A percentile compares a stretch with the other conserved stretches of the same genome.
Evolutionary conservation across 495 filamentous ascomycete species (phyloP).

Genomic region (Ascobolus immersus): DNA sequence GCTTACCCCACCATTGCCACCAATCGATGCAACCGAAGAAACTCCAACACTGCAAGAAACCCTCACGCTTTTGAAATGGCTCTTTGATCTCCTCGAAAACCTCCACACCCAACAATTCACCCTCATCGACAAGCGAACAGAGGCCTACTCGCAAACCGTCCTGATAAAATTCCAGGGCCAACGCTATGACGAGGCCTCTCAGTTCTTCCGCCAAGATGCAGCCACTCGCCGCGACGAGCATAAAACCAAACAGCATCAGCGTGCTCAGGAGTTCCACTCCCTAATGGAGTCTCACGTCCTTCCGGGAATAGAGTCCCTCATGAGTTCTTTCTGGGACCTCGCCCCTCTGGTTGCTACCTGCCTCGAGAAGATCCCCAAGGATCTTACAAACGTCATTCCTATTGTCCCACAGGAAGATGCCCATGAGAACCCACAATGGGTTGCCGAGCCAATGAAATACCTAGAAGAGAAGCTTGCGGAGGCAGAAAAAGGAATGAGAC

Average conservation of each 20-base stretch:
- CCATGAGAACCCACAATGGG: conserved; percentile 62
- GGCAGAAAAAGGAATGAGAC: conserved; percentile 72
- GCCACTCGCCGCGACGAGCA: conserved; percentile 37
- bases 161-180: conserved; percentile 55
- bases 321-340: conserved; percentile 92
- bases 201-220: conserved; percentile 60
- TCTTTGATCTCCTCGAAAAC: conserved; percentile 76
- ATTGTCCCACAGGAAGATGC: conserved; percentile 46
- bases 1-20: too few relatives aligned
- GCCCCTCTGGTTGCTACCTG: conserved; percentile 53
- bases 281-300: conserved; percentile 66
- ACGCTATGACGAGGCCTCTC: conserved; percentile 47
- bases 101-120: conserved; percentile 67
- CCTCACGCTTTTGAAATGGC: conserved; percentile 84
- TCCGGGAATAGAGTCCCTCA: conserved; percentile 69
- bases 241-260: conserved; percentile 37
- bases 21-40: conserved; percentile 32
- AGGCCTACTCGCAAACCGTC: conserved; percentile 59
- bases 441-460: conserved; percentile 60
- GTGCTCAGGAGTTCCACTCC: conserved; percentile 51
- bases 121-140: conserved; percentile 55
- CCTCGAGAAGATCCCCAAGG: conserved; percentile 46
- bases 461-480: conserved; percentile 59
- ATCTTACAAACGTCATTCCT: conserved; percentile 13
- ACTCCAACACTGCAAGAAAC: conserved; percentile 85